phyloP scores from a whole-genome alignment of 2,329 filamentous ascomycete species.

The Alternaria metachromatica region DNA sequence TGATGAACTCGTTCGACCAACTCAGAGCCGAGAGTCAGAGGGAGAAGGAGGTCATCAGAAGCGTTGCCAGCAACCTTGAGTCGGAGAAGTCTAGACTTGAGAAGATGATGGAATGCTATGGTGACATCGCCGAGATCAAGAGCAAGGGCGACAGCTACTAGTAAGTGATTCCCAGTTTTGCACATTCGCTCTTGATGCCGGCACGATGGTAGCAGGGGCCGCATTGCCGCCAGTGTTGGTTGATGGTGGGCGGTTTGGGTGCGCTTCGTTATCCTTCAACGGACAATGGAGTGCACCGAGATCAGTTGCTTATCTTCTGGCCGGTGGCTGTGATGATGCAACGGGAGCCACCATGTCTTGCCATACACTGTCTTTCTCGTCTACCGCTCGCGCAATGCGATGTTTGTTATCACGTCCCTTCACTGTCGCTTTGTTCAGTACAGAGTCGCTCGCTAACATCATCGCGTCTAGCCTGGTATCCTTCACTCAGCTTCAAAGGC shows the following conservation, averaged over 20 bases:
- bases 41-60: constrained; percentile 48
- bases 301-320: constrained; percentile 18
- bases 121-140: constrained; percentile 52
- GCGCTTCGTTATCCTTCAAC: constrained; percentile 7
- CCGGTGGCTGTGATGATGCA: constrained; percentile 1
- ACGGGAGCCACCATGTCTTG: constrained; percentile 16
- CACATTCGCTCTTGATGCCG: constrained; percentile 19
- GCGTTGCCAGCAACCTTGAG: constrained; percentile 49
- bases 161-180: constrained; percentile 48
- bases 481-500: constrained; percentile 59
- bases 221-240: not conserved
- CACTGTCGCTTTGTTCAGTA: not conserved
- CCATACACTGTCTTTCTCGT: constrained; percentile 15
- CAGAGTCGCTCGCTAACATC: constrained; percentile 3
- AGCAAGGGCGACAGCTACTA: constrained; percentile 54
- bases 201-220: constrained; percentile 1
- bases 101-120: constrained; percentile 52
- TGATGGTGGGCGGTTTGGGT: constrained; percentile 2
- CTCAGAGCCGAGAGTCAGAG: constrained; percentile 44
- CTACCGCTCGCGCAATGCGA: constrained; percentile 11
- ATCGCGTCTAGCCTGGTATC: constrained; percentile 54
- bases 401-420: not conserved
- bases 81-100: constrained; percentile 52
- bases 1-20: constrained; percentile 40
- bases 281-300: constrained; percentile 15